Evolutionary conservation across 805 yeast genomes (phyloP), one percentile per base, ranked within the genome.

Genomic region (Monosporozyma unispora): DNA sequence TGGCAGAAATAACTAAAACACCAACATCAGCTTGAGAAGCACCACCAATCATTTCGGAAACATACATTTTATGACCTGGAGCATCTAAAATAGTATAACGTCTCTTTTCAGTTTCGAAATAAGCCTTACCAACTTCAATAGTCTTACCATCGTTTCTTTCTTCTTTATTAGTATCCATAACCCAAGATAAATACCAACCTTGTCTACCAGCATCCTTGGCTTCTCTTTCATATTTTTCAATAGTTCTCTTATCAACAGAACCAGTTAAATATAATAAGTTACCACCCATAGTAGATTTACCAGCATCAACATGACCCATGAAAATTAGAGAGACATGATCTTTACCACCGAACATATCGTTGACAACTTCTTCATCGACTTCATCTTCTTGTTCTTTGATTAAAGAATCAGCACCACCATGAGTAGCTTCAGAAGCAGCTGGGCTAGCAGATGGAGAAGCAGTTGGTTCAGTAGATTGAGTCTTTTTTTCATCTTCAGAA

Each of bases 231-330:
- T 91, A 91, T 70, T 93, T 93, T 60, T 93, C 99, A 57, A 93
- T 93, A 19, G 97, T 91, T 75, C 99, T 87, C 77, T 93, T 93
- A 71, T 93, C 99, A 53, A 93, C 99, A 45, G 97, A 87, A 53
- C 98, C 98, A 21, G 98, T 91, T 63, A 93, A 75, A 66, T 76
- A 91, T 56, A 93, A 78, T 59, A 93, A 75, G 71, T 93, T 93
- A 73, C 99, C 99, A 68, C 99, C 99, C 96, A 93, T 91, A 52
- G 99, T 93, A 47, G 96, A 88, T 71, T 93, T 93, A 68, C 99
- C 99, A 33, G 99, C 99, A 77, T 93, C 99, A 58, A 93, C 99
- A 67, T 93, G 99, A 60, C 99, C 99, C 98, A 93, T 93, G 72
- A 93, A 93, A 59, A 93, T 88, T 59, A 93, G 84, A 18, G 97